Percentiles rank a stretch among this genome's conserved stretches.
phyloP scores from a whole-genome alignment of 345 rosid genomes.

The Moringa oleifera region DNA sequence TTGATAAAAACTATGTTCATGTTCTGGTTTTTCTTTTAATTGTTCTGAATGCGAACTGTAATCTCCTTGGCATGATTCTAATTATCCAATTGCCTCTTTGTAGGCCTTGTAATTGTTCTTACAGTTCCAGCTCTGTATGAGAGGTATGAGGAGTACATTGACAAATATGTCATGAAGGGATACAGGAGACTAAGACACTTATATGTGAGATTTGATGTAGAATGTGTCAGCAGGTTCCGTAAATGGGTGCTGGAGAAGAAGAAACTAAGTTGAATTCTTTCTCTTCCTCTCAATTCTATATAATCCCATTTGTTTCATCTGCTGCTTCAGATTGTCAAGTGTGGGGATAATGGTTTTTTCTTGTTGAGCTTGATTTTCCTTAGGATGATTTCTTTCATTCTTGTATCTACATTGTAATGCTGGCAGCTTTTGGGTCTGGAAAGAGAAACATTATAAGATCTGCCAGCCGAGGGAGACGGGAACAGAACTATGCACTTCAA shows the following conservation, averaged over 20 bases:
- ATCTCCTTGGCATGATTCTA: background rate
- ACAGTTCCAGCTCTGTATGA: constrained; percentile 79
- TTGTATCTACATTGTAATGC: background rate
- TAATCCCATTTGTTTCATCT: background rate
- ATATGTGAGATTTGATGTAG: constrained; percentile 37
- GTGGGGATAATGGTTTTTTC: background rate
- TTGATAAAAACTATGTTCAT: background rate
- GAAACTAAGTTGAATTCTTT: constrained; percentile 46
- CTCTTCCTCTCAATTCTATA: background rate
- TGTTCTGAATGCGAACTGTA: background rate
- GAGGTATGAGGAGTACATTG: constrained; percentile 49
- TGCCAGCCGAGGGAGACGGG: background rate
- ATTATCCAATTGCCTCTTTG: background rate
- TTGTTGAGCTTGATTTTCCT: background rate
- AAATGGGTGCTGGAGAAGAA: constrained; percentile 47
- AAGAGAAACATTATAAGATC: background rate
- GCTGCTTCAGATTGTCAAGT: background rate
- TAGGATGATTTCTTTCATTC: background rate
- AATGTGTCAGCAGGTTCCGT: constrained; percentile 30
- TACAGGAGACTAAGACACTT: constrained; percentile 32
- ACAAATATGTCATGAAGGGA: constrained; percentile 28
- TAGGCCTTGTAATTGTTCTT: constrained; percentile 66
- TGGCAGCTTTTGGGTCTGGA: background rate
- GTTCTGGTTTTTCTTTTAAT: constrained; percentile 1
- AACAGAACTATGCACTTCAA: background rate